Base-by-base conservation (phyloP, 352 stramenopile species). In the Hyaloperonospora arabidopsidis region DNA sequence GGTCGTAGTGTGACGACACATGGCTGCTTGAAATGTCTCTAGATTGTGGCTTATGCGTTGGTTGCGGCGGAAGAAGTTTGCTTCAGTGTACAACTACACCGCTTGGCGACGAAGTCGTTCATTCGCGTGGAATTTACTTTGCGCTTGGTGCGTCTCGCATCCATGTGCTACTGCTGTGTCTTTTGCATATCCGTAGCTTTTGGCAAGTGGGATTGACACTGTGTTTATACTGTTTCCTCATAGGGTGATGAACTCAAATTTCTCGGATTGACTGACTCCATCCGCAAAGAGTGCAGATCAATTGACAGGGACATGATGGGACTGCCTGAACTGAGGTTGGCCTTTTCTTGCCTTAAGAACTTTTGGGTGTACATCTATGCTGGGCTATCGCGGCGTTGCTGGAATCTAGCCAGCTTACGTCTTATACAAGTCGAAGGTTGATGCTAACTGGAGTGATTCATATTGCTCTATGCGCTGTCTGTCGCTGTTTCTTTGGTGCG, bases 71-170 rank as follows among this genome's bases (percentile, higher is more conserved):
- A 89, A 54, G 79, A 89, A 62, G 57, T 90, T 25, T 68, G 54
- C 46, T 87, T 90, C 52, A 78, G 51, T 25, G 57, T 87, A 32
- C 69, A 87, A 44, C 51, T 88, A 21, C 70, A 82, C 47, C 70
- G 69, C 23, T 53, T 87, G 21, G 52, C 73, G 13, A 65, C 61
- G 43, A 76, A 79, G 45, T 73, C 59, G 25, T 67, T 66, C 15
- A 80, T 87, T 34, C 77, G 76, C 12, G 68, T 87, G 5, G 77
- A 90, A 53, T 87, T 90, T 39, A 87, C 84, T 68, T 67, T 86
- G 23, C 67, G 58, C 18, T 77, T 67, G 55, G 76, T 89, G 49
- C 38, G 73, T 67, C 43, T 43, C 28, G 21, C 40, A 17, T 29
- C 2, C 40, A n/a, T n/a, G 39, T 23, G 19, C 17, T 28, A n/a